Evolutionary conservation across 2,329 filamentous ascomycete genomes (phyloP), one percentile per base, ranked within the genome.

Genomic region (Fusarium sp.): DNA sequence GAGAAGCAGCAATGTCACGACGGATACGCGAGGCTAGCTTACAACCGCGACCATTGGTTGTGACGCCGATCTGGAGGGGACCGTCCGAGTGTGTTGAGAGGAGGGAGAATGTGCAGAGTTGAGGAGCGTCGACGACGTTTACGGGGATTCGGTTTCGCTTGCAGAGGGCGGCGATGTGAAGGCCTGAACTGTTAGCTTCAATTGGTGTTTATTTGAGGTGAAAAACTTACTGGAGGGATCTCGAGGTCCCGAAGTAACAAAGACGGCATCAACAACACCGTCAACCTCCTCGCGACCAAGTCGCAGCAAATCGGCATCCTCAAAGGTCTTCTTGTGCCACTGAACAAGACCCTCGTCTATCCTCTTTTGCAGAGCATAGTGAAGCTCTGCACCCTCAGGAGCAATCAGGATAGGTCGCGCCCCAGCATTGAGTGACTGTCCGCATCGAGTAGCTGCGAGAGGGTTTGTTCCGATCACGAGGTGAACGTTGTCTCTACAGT

Each of bases 41-140:
- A 86, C 97, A 98, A 2, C 97, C 97, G 77, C 94, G 92, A 22
- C 97, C 96, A 68, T 97, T 98, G 1, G 97, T 98, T 4, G 97
- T 98, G 67, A 99, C 93, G 71, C 97, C 97, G 70, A 99, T 93
- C 81, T 98, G 97, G 45, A 99, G 87, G 11, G 97, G 96, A 0
- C 97, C 97, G 79, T 98, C 95, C 64, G 90, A 91, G 82, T 98
- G 92, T 9, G 94, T 97, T 27, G 95, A 97, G 54, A 98, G 90
- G 62, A 99, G 88, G 6, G 93, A 93, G 82, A 99, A 98, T 30
- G 94, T 94, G 85, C 95, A 98, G 17, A 98, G 91, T 37, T 90
- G 88, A 0, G 96, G 94, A 0, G 94, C 90, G 84, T 99, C 97
- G 69, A 95, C 90, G 30, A 98, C 95, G 83, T 99, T 99, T 80